These are phyloP conservation scores for Cucurbita argyrosperma DNA, from an alignment of 306 rosid genomes.

Conservation along the genomic window DNA sequence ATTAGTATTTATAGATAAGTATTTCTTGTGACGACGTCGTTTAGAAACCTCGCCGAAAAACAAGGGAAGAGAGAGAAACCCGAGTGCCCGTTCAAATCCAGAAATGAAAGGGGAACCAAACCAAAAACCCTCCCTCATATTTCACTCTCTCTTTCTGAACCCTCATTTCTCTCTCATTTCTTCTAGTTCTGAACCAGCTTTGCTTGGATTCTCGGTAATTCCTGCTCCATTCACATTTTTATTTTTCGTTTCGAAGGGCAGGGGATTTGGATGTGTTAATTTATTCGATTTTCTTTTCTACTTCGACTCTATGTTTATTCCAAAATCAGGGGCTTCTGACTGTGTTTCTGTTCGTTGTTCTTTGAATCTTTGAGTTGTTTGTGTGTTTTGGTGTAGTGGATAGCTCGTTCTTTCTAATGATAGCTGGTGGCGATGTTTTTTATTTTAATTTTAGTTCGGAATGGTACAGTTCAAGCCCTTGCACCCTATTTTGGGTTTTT, in stretches of 20 bases:
- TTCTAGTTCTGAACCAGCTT: conserved; percentile 1
- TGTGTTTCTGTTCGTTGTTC: not conserved
- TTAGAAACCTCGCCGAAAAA: not conserved
- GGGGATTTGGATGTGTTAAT: not conserved
- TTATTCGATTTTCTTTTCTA: not conserved
- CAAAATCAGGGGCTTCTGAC: not conserved
- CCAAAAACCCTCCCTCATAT: not conserved
- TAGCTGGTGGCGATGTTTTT: not conserved
- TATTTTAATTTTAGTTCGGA: not conserved
- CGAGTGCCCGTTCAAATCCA: not conserved
- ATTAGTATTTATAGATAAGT: not conserved
- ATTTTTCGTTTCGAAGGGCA: not conserved
- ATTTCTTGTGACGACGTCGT: not conserved
- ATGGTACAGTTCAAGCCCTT: conserved; percentile 11
- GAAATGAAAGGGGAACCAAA: not conserved
- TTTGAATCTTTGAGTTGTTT: not conserved
- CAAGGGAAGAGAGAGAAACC: not conserved
- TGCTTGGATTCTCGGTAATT: conserved; percentile 8
- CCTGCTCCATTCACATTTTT: not conserved
- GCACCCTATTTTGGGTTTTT: not conserved
- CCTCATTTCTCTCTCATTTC: not conserved
- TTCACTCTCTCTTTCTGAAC: not conserved
- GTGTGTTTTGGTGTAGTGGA: not conserved
- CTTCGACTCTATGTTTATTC: not conserved
- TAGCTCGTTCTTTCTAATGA: not conserved